Conservation (phyloP, 2,329 filamentous ascomycete genomes). For the Raffaelea albimanens region DNA sequence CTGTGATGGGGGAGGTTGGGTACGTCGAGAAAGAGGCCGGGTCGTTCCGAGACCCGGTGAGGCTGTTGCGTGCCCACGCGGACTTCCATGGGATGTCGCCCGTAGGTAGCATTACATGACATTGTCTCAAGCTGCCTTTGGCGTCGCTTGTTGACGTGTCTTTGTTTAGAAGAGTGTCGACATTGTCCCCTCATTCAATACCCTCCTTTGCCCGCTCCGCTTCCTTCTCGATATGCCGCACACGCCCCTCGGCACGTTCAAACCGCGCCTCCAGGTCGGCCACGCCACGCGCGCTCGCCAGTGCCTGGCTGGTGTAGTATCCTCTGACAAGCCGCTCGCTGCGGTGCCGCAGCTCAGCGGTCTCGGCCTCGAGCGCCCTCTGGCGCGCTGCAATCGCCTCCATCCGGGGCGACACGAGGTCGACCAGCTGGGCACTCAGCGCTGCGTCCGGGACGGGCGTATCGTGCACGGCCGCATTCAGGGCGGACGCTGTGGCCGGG, state of each 20-base stretch:
- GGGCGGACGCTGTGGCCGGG: slow-evolving; percentile 44
- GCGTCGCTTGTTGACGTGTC: no score
- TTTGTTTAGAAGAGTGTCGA: no score
- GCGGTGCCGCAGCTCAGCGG: slow-evolving; percentile 51
- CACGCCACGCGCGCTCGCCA: slow-evolving; percentile 59
- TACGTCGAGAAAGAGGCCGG: no score
- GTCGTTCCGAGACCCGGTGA: no score
- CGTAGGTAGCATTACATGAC: no score
- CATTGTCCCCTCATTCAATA: slow-evolving; percentile 1
- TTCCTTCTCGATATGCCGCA: slow-evolving; percentile 54
- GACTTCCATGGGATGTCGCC: no score
- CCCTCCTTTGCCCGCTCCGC: slow-evolving; percentile 35
- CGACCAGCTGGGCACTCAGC: slow-evolving; percentile 45
- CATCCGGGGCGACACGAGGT: slow-evolving; percentile 53
- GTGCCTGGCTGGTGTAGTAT: slow-evolving; percentile 67
- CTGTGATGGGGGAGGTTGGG: no score
- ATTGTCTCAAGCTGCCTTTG: no score
- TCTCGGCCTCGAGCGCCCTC: slow-evolving; percentile 49
- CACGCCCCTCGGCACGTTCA: slow-evolving; percentile 52
- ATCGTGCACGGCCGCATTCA: slow-evolving; percentile 44
- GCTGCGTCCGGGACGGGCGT: slow-evolving; percentile 46
- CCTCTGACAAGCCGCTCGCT: slow-evolving; percentile 54
- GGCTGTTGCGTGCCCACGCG: no score
- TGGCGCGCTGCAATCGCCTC: slow-evolving; percentile 51
- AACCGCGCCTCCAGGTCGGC: slow-evolving; percentile 63